Conservation (phyloP, 768 basidiomycete species). For the Pleurotus sapidus region DNA sequence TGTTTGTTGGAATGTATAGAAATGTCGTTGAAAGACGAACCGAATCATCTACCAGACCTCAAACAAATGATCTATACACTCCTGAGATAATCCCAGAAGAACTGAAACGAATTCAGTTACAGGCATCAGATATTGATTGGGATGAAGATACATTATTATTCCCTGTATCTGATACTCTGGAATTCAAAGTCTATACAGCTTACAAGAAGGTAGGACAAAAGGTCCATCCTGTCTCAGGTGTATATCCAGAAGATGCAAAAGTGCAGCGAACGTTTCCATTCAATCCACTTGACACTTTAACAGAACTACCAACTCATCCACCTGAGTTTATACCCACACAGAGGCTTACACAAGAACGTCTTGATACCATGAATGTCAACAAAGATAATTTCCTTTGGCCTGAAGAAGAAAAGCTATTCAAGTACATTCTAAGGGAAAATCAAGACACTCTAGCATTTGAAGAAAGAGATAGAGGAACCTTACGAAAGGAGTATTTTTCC, state of each 20-base stretch:
- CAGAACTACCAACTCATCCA: slow-evolving; percentile 14
- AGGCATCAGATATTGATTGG: neutral
- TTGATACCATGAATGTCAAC: slow-evolving; percentile 12
- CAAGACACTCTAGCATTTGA: slow-evolving; percentile 20
- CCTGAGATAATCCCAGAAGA: neutral
- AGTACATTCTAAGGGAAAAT: slow-evolving; percentile 20
- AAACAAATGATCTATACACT: neutral
- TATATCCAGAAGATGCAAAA: slow-evolving; percentile 9
- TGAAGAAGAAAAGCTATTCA: slow-evolving; percentile 18
- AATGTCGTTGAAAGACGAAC: no score
- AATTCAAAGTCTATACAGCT: slow-evolving; percentile 6
- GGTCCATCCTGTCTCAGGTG: slow-evolving; percentile 21
- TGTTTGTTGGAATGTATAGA: no score
- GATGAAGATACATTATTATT: neutral
- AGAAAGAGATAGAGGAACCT: slow-evolving; percentile 13
- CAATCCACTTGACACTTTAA: slow-evolving; percentile 20
- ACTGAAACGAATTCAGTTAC: neutral
- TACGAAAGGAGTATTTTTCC: slow-evolving; percentile 18
- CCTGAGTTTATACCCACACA: slow-evolving; percentile 17
- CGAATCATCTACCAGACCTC: no score
- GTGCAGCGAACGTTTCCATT: slow-evolving; percentile 15
- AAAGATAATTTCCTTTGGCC: slow-evolving; percentile 18
- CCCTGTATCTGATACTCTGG: neutral
- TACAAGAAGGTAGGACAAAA: slow-evolving; percentile 18
- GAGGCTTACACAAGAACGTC: slow-evolving; percentile 3